These are phyloP conservation scores for Neurospora crassa DNA, from an alignment of 2,329 filamentous ascomycete genomes.

Conservation along the genomic window DNA sequence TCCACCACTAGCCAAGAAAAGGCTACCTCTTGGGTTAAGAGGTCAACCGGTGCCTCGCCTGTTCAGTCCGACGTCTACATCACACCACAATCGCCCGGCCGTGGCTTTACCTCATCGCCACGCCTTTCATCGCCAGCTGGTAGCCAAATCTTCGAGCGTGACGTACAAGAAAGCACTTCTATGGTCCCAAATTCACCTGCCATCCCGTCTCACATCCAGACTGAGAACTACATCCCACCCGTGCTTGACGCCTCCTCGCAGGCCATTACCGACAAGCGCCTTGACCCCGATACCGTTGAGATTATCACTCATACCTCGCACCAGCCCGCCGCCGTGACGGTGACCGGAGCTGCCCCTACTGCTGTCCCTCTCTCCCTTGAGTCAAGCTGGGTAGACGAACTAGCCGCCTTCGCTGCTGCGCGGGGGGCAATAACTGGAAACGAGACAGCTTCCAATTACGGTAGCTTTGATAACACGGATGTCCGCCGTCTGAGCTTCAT, in stretches of 20 bases:
- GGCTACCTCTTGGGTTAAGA: conserved; percentile 27
- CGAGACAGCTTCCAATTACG: conserved; percentile 66
- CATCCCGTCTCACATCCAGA: conserved; percentile 89
- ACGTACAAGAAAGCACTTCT: conserved; percentile 71
- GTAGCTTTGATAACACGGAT: conserved; percentile 66
- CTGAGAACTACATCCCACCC: conserved; percentile 86
- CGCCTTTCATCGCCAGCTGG: conserved; percentile 68
- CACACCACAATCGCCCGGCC: conserved; percentile 54
- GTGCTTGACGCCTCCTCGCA: conserved; percentile 86
- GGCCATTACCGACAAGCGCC: conserved; percentile 77
- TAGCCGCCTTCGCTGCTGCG: conserved; percentile 43
- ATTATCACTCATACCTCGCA: conserved; percentile 83
- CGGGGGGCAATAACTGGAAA: conserved; percentile 14
- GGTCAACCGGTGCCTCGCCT: conserved; percentile 21
- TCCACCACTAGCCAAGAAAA: conserved; percentile 6
- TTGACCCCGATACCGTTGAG: conserved; percentile 84
- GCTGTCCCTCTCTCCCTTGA: conserved; percentile 29
- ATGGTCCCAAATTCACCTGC: conserved; percentile 66
- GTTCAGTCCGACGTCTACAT: conserved; percentile 28
- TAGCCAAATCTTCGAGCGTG: conserved; percentile 84
- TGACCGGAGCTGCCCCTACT: conserved; percentile 38
- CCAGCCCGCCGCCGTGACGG: conserved; percentile 63
- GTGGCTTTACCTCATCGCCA: conserved; percentile 61
- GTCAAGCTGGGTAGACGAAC: conserved; percentile 47
- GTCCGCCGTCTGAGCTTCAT: conserved; percentile 86